A percentile compares a stretch with the other conserved stretches of the same genome.
Conservation (phyloP, 495 filamentous ascomycete species). For the Aspergillus kassunensis region DNA sequence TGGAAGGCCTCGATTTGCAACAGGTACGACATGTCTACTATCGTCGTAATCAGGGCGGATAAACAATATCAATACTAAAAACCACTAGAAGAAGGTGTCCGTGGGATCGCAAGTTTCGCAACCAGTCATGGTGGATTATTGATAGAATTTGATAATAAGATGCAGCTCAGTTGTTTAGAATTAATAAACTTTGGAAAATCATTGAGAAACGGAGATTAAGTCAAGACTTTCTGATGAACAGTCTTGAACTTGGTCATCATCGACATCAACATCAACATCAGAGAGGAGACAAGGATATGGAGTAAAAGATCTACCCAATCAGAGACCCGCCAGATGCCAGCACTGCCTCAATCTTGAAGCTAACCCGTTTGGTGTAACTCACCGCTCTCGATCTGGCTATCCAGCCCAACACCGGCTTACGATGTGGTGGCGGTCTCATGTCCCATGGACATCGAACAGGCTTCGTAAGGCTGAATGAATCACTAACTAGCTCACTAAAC, state of each 20-base stretch:
- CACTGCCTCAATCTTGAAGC: slow-evolving; percentile 25
- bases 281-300: background rate
- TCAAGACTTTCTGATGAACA: background rate
- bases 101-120: too few relatives aligned
- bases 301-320: background rate
- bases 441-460: too few relatives aligned
- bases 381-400: slow-evolving; percentile 19
- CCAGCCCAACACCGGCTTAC: slow-evolving; percentile 5
- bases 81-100: too few relatives aligned
- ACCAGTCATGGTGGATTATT: too few relatives aligned
- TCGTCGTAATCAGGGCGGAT: background rate
- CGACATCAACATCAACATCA: too few relatives aligned
- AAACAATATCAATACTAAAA: too few relatives aligned
- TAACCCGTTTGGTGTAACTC: slow-evolving; percentile 17
- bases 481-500: too few relatives aligned
- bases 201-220: background rate
- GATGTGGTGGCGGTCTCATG: too few relatives aligned
- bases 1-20: background rate
- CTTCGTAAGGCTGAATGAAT: slow-evolving; percentile 4
- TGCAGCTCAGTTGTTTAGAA: background rate
- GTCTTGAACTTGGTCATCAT: background rate
- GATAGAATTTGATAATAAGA: background rate
- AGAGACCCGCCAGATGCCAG: slow-evolving; percentile 13
- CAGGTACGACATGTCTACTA: background rate
- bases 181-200: background rate